Evolutionary conservation across 108 stramenopile species (phyloP), one percentile per base, ranked within the genome.

Genomic region (Stephanodiscus triporus): DNA sequence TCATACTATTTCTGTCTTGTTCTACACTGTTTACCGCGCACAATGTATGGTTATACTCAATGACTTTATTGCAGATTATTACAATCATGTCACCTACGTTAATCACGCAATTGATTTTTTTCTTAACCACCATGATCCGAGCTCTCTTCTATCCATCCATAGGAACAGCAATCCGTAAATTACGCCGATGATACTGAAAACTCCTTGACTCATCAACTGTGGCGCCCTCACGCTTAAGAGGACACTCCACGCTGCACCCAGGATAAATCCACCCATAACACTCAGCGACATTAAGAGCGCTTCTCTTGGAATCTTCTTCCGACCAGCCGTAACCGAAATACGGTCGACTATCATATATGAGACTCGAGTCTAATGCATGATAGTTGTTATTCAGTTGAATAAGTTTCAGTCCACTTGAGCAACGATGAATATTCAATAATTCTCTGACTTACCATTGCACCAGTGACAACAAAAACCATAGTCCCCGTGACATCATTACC

Each of bases 401-500:
- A 30, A 57, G 56, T 30, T 57, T n/a, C 4, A 32, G 8, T 30
- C 56, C 26, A 9, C 56, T 55, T 4, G 16, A 17, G 14, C 56
- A 32, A 29, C 30, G 30, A n/a, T 54, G 26, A 13, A 54, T 27
- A 54, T 11, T 22, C 48, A 49, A 2, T 16, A 2, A 2, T 6
- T 54, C 53, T 24, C 30, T 54, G 53, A 61, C 74, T 58, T 61
- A 75, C 74, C 80, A 84, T 72, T 70, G 85, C 84, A 56, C 88
- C 88, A 23, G 88, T 89, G 17, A 89, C 66, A n/a, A 89, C 88
- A 66, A 86, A 89, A 11, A 81, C 80, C 6, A 84, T 37, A 9
- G 81, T 87, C 16, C 86, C 88, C 1, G 88, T 80, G 2, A 75
- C 70, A 54, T 89, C 82, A 53, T 48, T 73, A 16, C 88, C 88